Evolutionary conservation across 2,329 filamentous ascomycete species (phyloP).

Genomic region (Microdochium nivale): DNA sequence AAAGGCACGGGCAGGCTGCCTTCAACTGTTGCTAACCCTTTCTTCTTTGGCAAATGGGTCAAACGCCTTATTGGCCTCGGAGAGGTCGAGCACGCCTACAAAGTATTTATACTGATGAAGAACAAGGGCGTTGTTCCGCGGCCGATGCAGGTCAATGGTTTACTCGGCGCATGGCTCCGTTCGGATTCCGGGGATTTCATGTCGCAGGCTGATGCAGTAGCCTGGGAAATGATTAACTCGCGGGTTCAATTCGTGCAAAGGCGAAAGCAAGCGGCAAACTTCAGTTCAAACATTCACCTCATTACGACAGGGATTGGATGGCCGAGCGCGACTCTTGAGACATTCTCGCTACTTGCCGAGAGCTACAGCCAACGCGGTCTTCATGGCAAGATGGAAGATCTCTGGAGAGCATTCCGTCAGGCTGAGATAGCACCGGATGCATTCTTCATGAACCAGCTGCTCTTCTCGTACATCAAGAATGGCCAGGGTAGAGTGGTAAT

Average conservation of each 20-base stretch:
- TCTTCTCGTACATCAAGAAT: slow-evolving; percentile 56
- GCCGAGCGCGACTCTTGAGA: slow-evolving; percentile 63
- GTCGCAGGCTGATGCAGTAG: slow-evolving; percentile 57
- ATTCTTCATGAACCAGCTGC: slow-evolving; percentile 72
- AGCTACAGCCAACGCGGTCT: slow-evolving; percentile 59
- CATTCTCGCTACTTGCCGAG: slow-evolving; percentile 66
- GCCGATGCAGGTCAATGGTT: slow-evolving; percentile 70
- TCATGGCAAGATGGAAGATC: slow-evolving; percentile 44
- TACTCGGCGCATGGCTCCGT: slow-evolving; percentile 72
- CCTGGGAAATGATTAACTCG: slow-evolving; percentile 68
- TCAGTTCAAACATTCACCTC: slow-evolving; percentile 18
- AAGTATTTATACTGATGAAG: slow-evolving; percentile 70
- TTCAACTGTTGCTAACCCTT: slow-evolving; percentile 55
- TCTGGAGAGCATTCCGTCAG: slow-evolving; percentile 54
- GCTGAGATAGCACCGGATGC: slow-evolving; percentile 60
- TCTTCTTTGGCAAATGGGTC: slow-evolving; percentile 83
- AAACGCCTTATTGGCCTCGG: slow-evolving; percentile 71
- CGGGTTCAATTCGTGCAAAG: slow-evolving; percentile 55
- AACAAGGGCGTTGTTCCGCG: slow-evolving; percentile 58
- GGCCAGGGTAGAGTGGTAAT: slow-evolving; percentile 46
- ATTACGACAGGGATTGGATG: slow-evolving; percentile 23
- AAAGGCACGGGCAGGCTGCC: slow-evolving; percentile 33
- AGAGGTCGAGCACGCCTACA: slow-evolving; percentile 60
- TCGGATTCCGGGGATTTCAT: slow-evolving; percentile 44
- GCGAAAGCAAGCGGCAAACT: slow-evolving; percentile 23